phyloP scores from a whole-genome alignment of 139 green algal species.

The Asterochloris sp. region DNA sequence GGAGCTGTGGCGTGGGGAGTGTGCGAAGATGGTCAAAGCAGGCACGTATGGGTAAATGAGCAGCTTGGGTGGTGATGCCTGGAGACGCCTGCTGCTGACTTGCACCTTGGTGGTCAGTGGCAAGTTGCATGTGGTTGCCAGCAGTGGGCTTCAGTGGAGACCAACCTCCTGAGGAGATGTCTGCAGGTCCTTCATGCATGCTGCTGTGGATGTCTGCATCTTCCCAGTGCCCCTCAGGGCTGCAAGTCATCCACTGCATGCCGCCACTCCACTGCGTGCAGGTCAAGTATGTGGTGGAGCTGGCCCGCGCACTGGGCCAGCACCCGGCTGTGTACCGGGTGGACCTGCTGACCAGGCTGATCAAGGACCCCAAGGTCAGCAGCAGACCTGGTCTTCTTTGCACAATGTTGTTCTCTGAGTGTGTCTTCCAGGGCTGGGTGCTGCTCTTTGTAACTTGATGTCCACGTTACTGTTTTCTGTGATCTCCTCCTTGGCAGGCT shows the following conservation, averaged over 20 bases:
- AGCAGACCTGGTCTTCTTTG: background rate
- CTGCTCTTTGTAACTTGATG: too few species aligned
- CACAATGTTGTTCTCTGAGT: background rate
- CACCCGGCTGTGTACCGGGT: slow-evolving; percentile 90
- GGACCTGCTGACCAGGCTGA: slow-evolving; percentile 89
- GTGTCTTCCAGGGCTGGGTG: background rate
- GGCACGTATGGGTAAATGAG: too few species aligned
- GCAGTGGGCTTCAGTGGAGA: too few species aligned
- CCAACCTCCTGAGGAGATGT: background rate
- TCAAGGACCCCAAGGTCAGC: slow-evolving; percentile 53
- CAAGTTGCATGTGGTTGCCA: too few species aligned
- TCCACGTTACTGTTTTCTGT: background rate
- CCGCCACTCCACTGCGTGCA: background rate
- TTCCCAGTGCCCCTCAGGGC: background rate
- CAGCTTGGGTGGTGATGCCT: too few species aligned
- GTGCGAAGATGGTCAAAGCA: too few species aligned
- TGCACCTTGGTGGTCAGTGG: too few species aligned
- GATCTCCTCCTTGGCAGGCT: background rate
- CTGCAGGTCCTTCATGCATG: background rate
- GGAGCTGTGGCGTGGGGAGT: too few species aligned
- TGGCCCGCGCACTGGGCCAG: slow-evolving; percentile 77
- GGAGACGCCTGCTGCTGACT: too few species aligned
- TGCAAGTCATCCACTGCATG: too few species aligned
- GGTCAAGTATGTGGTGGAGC: slow-evolving; percentile 92
- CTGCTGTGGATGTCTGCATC: background rate